A percentile compares a stretch with the other conserved stretches of the same genome.
Evolutionary conservation across 2,329 filamentous ascomycete genomes (phyloP).

Genomic region (Fusarium tupiense): DNA sequence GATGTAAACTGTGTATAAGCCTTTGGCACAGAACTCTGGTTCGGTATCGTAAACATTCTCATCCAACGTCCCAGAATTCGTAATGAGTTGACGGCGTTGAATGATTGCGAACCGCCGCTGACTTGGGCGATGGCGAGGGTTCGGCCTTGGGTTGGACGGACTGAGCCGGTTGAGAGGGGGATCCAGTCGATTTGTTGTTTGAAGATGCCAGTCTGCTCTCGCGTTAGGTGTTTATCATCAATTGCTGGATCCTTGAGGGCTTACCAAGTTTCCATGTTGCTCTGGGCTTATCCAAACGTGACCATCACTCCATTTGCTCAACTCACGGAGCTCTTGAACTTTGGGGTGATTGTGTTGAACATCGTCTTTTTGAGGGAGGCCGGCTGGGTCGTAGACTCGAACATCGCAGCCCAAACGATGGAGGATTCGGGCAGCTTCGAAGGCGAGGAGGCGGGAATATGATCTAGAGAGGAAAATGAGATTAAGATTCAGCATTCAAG

Average conservation of each 20-base stretch:
- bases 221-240: background rate
- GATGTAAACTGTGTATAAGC: background rate
- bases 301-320: background rate
- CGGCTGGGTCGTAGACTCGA: background rate
- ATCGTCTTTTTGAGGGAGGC: background rate
- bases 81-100: rapidly evolving
- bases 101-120: background rate
- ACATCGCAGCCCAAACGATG: background rate
- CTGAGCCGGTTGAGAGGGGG: background rate
- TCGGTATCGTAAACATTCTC: constrained; percentile 2
- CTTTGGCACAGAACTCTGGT: background rate
- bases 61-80: background rate
- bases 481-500: rapidly evolving
- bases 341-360: background rate
- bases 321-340: background rate
- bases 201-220: background rate
- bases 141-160: background rate
- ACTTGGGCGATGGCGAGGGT: background rate
- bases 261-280: background rate
- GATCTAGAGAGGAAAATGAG: rapidly evolving
- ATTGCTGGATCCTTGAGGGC: background rate
- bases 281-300: background rate
- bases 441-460: background rate
- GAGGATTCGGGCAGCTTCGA: background rate
- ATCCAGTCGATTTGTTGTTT: constrained; percentile 11